Evolutionary conservation across 2,329 filamentous ascomycete genomes (phyloP), one percentile per base, ranked within the genome.

Genomic region (Pseudogymnoascus sp.): DNA sequence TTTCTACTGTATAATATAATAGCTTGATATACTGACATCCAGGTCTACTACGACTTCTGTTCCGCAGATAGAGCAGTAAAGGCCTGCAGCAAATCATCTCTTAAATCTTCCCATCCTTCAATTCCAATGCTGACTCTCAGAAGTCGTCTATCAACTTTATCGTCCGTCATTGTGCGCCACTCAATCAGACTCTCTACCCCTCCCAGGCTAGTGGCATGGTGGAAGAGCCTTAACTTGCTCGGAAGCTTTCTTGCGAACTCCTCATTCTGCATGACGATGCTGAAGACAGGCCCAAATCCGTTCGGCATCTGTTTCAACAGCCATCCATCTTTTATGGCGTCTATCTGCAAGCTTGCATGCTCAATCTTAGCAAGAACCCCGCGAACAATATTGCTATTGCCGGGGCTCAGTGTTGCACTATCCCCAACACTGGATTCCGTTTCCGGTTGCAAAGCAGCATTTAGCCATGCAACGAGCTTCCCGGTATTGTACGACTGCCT

Each of bases 171-270:
- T 58, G 89, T 84, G 63, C 94, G 82, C 94, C 94, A 99, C 81
- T 99, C 94, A 68, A 99, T 92, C 78, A 97, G 76, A 71, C 91
- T 94, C 82, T 97, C 94, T 8, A 97, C 91, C 4, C 94, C 93
- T 2, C 94, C 94, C 29, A 97, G 76, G 74, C 90, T 95, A 2
- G 94, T 99, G 5, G 94, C 94, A 75, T 99, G 94, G 69, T 96
- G 91, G 78, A 97, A 97, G 48, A 96, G 81, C 2, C 80, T 73
- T 72, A 97, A 76, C 74, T 90, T 89, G 70, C 87, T 89, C 3
- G 94, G 94, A 66, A 99, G 75, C 31, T 78, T 74, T 66, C 81
- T 83, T 3, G 94, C 92, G 60, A 82, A 71, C 0, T 79, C 76
- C 64, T 82, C 79, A 2, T 81, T 77, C 69, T 83, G 83, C 77